phyloP scores from a whole-genome alignment of 257 asterid genomes.

The Salvia hispanica region DNA sequence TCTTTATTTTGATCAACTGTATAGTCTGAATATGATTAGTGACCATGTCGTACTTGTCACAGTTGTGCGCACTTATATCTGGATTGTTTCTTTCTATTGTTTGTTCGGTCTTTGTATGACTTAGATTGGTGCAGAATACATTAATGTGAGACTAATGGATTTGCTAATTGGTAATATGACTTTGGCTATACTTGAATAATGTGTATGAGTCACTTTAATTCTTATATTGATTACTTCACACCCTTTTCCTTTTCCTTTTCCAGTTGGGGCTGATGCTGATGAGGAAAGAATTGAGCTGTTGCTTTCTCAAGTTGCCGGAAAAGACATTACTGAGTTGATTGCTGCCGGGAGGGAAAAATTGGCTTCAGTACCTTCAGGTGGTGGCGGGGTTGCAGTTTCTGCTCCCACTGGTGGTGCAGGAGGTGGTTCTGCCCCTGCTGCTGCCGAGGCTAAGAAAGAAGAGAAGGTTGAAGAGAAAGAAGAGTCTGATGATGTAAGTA shows the following conservation, averaged over 20 bases:
- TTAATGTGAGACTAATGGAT: not conserved
- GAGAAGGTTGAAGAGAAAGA: slow-evolving; percentile 62
- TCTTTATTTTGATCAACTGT: not conserved
- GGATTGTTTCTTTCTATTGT: not conserved
- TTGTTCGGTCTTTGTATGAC: not conserved
- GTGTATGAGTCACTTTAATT: not conserved
- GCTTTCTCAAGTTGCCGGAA: slow-evolving; percentile 50
- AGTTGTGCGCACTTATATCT: not conserved
- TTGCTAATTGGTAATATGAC: not conserved
- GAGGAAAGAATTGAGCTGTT: slow-evolving; percentile 45
- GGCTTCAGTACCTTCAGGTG: slow-evolving; percentile 64
- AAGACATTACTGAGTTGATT: slow-evolving; percentile 56
- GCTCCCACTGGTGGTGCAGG: slow-evolving; percentile 41
- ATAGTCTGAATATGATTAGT: not conserved
- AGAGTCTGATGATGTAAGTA: slow-evolving; percentile 55
- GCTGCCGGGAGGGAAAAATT: slow-evolving; percentile 60
- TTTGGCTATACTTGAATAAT: too few relatives aligned
- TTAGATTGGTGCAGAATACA: not conserved
- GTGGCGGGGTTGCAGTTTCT: slow-evolving; percentile 47
- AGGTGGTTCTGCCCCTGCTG: slow-evolving; percentile 50
- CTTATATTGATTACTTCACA: not conserved
- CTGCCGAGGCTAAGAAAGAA: slow-evolving; percentile 58
- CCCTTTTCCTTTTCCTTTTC: not conserved
- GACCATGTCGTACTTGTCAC: not conserved
- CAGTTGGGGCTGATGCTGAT: slow-evolving; percentile 59